phyloP scores from a whole-genome alignment of 2,329 filamentous ascomycete species.

The Rugonectria rugulosa region DNA sequence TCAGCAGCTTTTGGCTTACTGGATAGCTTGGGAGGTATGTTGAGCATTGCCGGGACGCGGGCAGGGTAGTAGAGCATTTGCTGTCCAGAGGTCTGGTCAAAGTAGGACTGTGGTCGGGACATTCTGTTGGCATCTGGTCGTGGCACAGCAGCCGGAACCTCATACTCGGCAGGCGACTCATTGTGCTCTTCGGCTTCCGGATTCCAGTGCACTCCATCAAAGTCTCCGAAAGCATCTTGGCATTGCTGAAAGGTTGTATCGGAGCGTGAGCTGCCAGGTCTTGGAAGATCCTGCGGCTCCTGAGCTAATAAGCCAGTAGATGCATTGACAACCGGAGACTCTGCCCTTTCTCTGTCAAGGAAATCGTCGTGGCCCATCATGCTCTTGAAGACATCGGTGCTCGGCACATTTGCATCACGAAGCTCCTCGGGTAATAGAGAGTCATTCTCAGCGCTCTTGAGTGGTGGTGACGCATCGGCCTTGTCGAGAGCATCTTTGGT shows the following conservation, averaged over 20 bases:
- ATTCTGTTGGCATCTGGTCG: conserved; percentile 21
- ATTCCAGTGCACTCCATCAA: conserved; percentile 80
- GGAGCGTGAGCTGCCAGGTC: conserved; percentile 59
- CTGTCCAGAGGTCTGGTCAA: conserved; percentile 71
- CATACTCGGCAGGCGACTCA: conserved; percentile 26
- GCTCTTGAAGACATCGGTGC: conserved; percentile 44
- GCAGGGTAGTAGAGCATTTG: conserved; percentile 96
- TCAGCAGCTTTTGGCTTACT: conserved; percentile 70
- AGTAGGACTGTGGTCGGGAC: conserved; percentile 63
- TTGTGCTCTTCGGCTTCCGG: conserved; percentile 52
- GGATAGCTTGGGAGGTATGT: conserved; percentile 87
- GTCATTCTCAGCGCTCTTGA: conserved; percentile 49
- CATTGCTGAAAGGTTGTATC: conserved; percentile 71
- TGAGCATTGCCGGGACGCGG: conserved; percentile 91
- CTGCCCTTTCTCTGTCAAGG: conserved; percentile 17
- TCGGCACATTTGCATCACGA: conserved; percentile 42
- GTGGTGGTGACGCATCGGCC: conserved; percentile 54
- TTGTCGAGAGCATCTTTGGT: conserved; percentile 61
- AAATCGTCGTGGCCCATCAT: conserved; percentile 42
- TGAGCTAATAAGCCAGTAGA: conserved; percentile 23
- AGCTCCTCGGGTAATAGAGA: conserved; percentile 48
- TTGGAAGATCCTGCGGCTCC: conserved; percentile 28
- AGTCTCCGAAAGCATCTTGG: conserved; percentile 76
- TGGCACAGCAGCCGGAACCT: conserved; percentile 23
- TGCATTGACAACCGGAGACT: conserved; percentile 17